A percentile compares a stretch with the other conserved stretches of the same genome.
Conservation (phyloP, 768 basidiomycete species). For the Leccinum aurantiacum region DNA sequence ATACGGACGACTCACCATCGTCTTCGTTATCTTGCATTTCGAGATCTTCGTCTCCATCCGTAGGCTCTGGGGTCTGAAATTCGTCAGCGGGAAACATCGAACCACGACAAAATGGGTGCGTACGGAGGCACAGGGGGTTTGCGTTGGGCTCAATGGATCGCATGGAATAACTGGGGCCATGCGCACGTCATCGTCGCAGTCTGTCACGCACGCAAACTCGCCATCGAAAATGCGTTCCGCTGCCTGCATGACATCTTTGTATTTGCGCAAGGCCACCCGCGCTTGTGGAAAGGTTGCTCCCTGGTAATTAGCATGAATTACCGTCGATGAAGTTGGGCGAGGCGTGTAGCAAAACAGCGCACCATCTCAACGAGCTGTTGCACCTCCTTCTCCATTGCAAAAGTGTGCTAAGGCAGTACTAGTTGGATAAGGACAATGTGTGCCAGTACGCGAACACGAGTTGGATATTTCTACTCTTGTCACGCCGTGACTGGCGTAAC, state of each 20-base stretch:
- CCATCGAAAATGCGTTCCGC: conserved; percentile 86
- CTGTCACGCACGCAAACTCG: conserved; percentile 72
- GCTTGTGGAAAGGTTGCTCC: conserved; percentile 84
- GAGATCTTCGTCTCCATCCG: conserved; percentile 48
- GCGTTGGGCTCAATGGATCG: conserved; percentile 30
- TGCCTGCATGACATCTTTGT: conserved; percentile 90
- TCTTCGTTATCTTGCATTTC: conserved; percentile 51
- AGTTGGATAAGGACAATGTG: conserved; percentile 17
- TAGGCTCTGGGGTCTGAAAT: conserved; percentile 61
- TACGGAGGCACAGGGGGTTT: conserved; percentile 27
- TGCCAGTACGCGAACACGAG: conserved; percentile 20
- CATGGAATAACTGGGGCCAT: conserved; percentile 37
- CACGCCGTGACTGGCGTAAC: conserved; percentile 27
- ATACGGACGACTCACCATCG: conserved; percentile 38
- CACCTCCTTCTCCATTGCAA: conserved; percentile 51
- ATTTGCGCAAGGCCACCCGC: conserved; percentile 73
- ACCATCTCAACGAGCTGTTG: conserved; percentile 68
- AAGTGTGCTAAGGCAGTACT: not conserved
- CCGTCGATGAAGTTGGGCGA: not conserved
- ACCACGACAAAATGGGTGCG: conserved; percentile 2
- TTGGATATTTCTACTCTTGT: conserved; percentile 22
- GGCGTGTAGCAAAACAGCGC: conserved; percentile 9
- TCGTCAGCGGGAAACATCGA: conserved; percentile 1
- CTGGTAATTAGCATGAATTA: conserved; percentile 38
- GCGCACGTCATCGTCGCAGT: conserved; percentile 49